These are phyloP conservation scores for Starmerella apicola DNA, from an alignment of 805 yeast genomes.

Conservation along the genomic window DNA sequence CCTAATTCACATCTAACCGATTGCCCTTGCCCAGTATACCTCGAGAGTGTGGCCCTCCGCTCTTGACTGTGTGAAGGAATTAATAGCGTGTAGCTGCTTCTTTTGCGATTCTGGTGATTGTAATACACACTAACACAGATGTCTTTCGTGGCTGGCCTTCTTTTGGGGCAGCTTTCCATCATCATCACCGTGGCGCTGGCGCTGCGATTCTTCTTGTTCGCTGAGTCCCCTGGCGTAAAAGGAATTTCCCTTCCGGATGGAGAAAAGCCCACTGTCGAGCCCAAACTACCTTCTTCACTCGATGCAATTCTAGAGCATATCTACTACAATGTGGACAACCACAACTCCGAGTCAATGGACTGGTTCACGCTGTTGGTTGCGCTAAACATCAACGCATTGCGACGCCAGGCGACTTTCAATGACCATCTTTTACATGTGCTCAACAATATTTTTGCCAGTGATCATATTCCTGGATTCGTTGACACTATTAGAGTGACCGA, in stretches of 20 bases:
- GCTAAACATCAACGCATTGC: conserved; percentile 71
- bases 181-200: conserved; percentile 28
- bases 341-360: conserved; percentile 80
- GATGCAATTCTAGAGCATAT: conserved; percentile 69
- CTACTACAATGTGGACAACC: conserved; percentile 79
- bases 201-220: conserved; percentile 32
- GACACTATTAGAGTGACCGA: conserved; percentile 72
- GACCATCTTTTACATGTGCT: conserved; percentile 76
- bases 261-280: conserved; percentile 20
- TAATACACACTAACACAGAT: too few species aligned
- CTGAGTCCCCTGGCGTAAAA: conserved; percentile 27
- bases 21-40: too few species aligned
- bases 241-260: conserved; percentile 21
- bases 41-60: too few species aligned
- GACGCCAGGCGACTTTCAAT: conserved; percentile 76
- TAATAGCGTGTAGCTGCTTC: too few species aligned
- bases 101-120: too few species aligned
- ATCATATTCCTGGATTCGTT: conserved; percentile 65
- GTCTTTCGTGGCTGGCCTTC: conserved; percentile 28
- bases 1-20: too few species aligned
- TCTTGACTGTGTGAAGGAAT: too few species aligned
- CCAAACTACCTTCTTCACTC: conserved; percentile 21
- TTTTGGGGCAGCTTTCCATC: conserved; percentile 33
- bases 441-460: conserved; percentile 47
- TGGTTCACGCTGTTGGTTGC: conserved; percentile 95